Evolutionary conservation across 1,139 yeast species (phyloP).

Genomic region (Oligophagozyma castellii): DNA sequence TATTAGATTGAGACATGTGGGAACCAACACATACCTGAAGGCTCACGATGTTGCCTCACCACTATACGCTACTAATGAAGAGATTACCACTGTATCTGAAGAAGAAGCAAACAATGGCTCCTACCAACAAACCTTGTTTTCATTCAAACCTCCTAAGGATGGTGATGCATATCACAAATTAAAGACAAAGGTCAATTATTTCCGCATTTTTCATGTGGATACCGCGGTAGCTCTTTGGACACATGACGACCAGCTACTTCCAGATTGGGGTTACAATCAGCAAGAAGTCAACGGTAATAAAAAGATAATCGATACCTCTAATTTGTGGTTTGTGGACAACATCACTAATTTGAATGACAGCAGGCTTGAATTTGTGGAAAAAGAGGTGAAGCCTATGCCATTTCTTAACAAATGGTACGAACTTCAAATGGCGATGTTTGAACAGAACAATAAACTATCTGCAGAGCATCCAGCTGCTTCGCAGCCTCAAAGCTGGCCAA

Average conservation of each 20-base stretch:
- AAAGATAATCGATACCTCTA: constrained; percentile 50
- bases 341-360: constrained; percentile 53
- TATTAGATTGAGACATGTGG: constrained; percentile 70
- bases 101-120: constrained; percentile 45
- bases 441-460: constrained; percentile 76
- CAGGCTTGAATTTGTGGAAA: constrained; percentile 44
- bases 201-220: constrained; percentile 67
- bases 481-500: constrained; percentile 90
- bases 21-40: constrained; percentile 62
- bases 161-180: constrained; percentile 36
- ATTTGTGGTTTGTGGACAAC: constrained; percentile 66
- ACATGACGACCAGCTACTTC: constrained; percentile 64
- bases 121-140: constrained; percentile 68
- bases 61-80: constrained; percentile 76
- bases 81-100: constrained; percentile 57
- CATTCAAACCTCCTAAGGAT: constrained; percentile 48
- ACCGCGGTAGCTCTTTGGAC: constrained; percentile 95
- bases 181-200: constrained; percentile 54
- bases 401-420: constrained; percentile 84
- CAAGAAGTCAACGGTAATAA: constrained; percentile 94
- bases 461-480: constrained; percentile 95
- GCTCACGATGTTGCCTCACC: constrained; percentile 99
- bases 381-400: constrained; percentile 43
- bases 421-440: constrained; percentile 78
- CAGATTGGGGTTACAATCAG: constrained; percentile 90